These are phyloP conservation scores for Cryptococcus sp. DNA, from an alignment of 1,284 basidiomycete genomes.

Conservation along the genomic window DNA sequence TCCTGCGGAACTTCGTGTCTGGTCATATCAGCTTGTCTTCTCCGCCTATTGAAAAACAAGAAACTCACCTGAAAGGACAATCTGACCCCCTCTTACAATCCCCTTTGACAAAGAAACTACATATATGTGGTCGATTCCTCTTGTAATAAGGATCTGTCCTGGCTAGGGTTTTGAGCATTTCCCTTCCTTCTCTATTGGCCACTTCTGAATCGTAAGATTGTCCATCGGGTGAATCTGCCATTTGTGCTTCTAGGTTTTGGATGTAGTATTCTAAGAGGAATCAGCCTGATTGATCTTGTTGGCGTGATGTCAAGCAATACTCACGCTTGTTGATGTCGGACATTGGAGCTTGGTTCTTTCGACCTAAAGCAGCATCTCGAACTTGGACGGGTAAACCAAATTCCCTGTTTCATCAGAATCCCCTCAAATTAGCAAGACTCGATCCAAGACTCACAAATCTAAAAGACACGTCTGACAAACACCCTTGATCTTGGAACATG, in stretches of 20 bases:
- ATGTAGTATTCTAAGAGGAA: constrained; percentile 75
- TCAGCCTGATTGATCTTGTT: not conserved
- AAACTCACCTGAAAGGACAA: constrained; percentile 76
- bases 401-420: constrained; percentile 51
- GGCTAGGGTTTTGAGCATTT: constrained; percentile 91
- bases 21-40: not conserved
- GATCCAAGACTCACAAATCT: constrained; percentile 56
- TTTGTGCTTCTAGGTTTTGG: constrained; percentile 79
- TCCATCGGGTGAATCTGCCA: constrained; percentile 43
- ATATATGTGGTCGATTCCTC: constrained; percentile 87
- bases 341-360: constrained; percentile 82
- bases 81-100: constrained; percentile 85
- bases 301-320: constrained; percentile 8
- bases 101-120: constrained; percentile 94
- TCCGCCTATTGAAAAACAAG: not conserved
- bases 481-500: constrained; percentile 98
- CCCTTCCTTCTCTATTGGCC: constrained; percentile 76
- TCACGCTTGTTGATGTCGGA: constrained; percentile 82
- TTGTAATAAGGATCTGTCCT: constrained; percentile 95
- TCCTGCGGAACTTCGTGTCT: constrained; percentile 85
- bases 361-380: constrained; percentile 85
- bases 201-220: constrained; percentile 59
- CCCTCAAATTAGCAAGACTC: too few relatives aligned
- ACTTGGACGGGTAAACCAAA: constrained; percentile 97
- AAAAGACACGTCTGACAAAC: constrained; percentile 97